Evolutionary conservation across 768 basidiomycete genomes (phyloP).

Genomic region (Paxillus involutus): DNA sequence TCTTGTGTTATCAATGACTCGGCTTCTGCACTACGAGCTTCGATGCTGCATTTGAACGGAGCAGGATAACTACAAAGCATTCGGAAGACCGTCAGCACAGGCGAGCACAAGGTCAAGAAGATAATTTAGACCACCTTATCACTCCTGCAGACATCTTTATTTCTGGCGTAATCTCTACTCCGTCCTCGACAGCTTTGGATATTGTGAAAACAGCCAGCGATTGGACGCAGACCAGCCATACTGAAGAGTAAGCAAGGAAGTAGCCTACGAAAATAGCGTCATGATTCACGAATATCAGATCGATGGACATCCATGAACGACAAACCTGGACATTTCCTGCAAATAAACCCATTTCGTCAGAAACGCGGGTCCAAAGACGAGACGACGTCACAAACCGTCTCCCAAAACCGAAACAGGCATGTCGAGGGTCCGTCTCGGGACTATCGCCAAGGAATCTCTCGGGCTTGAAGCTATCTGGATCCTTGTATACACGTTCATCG

Average conservation of each 20-base stretch:
- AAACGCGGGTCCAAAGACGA: background rate
- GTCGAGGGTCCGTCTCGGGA: background rate
- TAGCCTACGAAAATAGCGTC: background rate
- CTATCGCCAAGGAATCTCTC: constrained; percentile 19
- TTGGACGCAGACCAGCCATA: background rate
- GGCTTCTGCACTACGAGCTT: background rate
- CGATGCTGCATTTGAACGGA: background rate
- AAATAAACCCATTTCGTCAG: background rate
- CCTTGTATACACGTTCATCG: constrained; percentile 35
- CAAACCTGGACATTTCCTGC: constrained; percentile 1
- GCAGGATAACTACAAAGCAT: background rate
- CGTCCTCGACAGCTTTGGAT: constrained; percentile 37
- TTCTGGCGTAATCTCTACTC: constrained; percentile 41
- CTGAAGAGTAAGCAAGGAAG: background rate
- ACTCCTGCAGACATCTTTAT: constrained; percentile 13
- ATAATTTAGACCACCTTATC: background rate
- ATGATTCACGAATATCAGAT: background rate
- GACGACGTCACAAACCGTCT: constrained; percentile 7
- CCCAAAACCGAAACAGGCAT: constrained; percentile 10
- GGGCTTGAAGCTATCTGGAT: constrained; percentile 26
- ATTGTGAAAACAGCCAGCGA: constrained; percentile 42
- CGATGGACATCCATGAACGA: background rate
- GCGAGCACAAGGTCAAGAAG: background rate
- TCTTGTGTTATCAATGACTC: background rate
- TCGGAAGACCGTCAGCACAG: background rate